Evolutionary conservation across 2,329 filamentous ascomycete species (phyloP), one percentile per base, ranked within the genome.

Genomic region (Elsinoe perseae): DNA sequence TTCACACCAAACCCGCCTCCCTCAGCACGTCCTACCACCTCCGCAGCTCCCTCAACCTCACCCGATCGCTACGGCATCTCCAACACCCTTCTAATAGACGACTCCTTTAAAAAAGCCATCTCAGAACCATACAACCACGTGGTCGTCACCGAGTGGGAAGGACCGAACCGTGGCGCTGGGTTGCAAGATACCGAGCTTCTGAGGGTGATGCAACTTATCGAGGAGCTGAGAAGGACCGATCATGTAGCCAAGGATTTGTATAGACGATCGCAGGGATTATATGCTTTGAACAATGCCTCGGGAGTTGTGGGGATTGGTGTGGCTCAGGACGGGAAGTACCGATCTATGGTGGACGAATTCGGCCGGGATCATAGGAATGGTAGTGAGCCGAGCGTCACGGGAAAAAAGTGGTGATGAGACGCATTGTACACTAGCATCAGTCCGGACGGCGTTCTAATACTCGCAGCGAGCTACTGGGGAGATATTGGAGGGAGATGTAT

Each of bases 21-120:
- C 36, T 6, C 14, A n/a, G n/a, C n/a, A n/a, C n/a, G n/a, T 53
- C 2, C 42, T 67, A n/a, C 73, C 76, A 50, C 21, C 16, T 10
- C 18, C 12, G 18, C 18, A 21, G 7, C 5, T 14, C 9, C 9
- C 20, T 23, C 40, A 10, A 3, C 40, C n/a, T 67, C 65, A 30
- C 68, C 18, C 34, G 34, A 14, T 16, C 18, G 34, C 5, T 97
- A 90, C 86, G 80, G 84, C 63, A 90, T 95, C 72, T 78, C 78
- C 52, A 95, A 97, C 69, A 97, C 93, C 0, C 79, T 97, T 5
- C 77, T 98, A 23, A 83, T 97, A 36, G 93, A 98, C 63, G 93
- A 97, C 71, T 88, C 85, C 27, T 64, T 72, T 1, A 79, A 91
- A 65, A 98, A 97, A 75, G 91, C 85, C 0, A 77, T 81, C 23